Evolutionary conservation across 768 basidiomycete genomes (phyloP), one percentile per base, ranked within the genome.

Genomic region (Hypholoma sublateritium): DNA sequence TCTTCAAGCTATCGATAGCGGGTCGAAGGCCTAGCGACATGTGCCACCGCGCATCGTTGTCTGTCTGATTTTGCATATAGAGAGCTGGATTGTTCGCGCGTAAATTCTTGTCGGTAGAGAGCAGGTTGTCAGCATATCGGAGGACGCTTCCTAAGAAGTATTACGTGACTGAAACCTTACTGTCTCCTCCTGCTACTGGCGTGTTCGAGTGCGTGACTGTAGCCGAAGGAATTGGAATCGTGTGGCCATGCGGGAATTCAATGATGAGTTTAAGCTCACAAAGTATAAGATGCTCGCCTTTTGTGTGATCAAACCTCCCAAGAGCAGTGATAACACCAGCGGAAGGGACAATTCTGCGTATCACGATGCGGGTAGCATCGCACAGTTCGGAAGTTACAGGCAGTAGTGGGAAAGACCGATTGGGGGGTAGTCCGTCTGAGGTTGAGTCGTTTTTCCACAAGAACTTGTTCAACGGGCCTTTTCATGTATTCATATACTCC

Each of bases 261-360:
- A 69, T 54, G 1, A 71, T 46, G 0, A 72, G 53, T 14, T 64
- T 58, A 0, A 69, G 35, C 9, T 61, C 68, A 60, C 66, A 68
- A 0, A 77, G 45, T 0, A 75, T 56, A 0, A 76, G 43, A 46
- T 76, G 73, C 1, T 72, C 73, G 5, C 74, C 69, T 21, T 45
- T 61, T 2, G 55, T 62, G 1, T 49, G 59, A 50, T 74, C 61
- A 52, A 68, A 76, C 1, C 71, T 0, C 62, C 63, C 56, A 3
- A 57, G 52, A 5, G 59, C 52, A 4, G 56, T 57, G 17, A 61
- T 48, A 72, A 25, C 28, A 32, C 28, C 28, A 32, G 28, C 28
- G 9, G 9, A 58, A 66, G 0, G 72, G 60, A 0, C 70, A 53
- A 42, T 79, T 78, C 3, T 46, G 50, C 17, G 21, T 45, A 41